Evolutionary conservation across 768 basidiomycete species (phyloP).

Genomic region (Psilocybe azurescens): DNA sequence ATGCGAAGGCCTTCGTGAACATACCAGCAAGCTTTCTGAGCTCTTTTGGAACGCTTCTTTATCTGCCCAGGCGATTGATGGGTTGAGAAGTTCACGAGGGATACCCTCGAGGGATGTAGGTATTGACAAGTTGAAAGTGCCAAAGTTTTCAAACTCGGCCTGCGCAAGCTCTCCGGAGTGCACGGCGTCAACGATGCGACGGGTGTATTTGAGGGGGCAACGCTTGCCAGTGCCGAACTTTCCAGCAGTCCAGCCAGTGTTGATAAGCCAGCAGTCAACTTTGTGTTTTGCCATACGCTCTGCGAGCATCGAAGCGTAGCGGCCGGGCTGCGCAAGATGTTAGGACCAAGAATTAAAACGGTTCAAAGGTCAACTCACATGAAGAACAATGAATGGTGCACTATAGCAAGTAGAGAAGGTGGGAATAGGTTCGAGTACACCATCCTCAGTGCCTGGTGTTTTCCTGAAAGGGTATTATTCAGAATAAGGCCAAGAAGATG

Average conservation of each 20-base stretch:
- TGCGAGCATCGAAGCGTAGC: slow-evolving; percentile 97
- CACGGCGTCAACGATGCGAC: slow-evolving; percentile 95
- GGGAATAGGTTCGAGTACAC: slow-evolving; percentile 96
- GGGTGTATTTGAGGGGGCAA: slow-evolving; percentile 95
- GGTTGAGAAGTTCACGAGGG: slow-evolving; percentile 90
- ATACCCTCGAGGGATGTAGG: slow-evolving; percentile 86
- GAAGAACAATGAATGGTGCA: slow-evolving; percentile 99
- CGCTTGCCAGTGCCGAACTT: slow-evolving; percentile 92
- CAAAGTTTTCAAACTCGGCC: slow-evolving; percentile 86
- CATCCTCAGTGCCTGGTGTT: slow-evolving; percentile 99
- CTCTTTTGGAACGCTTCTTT: slow-evolving; percentile 91
- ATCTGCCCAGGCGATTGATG: slow-evolving; percentile 84
- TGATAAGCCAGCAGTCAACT: slow-evolving; percentile 97
- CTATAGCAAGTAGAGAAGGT: slow-evolving; percentile 99
- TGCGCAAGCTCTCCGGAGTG: slow-evolving; percentile 91
- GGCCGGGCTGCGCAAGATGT: slow-evolving; percentile 65
- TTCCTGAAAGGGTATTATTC: slow-evolving; percentile 54
- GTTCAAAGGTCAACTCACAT: slow-evolving; percentile 50
- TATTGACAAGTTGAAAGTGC: slow-evolving; percentile 82
- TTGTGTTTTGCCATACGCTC: slow-evolving; percentile 89
- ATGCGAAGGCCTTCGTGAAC: slow-evolving; percentile 93
- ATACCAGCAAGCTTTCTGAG: slow-evolving; percentile 87
- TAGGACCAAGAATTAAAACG: not conserved
- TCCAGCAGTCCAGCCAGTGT: slow-evolving; percentile 97
- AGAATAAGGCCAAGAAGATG: slow-evolving; percentile 23